Evolutionary conservation across 2,329 filamentous ascomycete species (phyloP), one percentile per base, ranked within the genome.

Genomic region (Cladosporium phlei): DNA sequence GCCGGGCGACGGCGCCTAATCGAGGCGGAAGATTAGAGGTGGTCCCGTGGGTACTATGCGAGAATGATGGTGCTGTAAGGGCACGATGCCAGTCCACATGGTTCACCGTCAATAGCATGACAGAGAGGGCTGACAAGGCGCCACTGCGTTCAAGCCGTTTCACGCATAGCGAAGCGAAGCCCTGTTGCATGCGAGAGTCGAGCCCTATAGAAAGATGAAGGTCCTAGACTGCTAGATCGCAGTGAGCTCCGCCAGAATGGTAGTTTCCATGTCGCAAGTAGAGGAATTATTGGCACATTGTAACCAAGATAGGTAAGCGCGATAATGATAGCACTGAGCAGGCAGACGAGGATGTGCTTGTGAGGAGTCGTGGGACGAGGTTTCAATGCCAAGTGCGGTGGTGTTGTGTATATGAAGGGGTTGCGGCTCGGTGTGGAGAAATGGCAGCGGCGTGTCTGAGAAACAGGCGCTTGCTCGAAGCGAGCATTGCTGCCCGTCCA

Each of bases 81-180:
- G 37, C 16, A n/a, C 28, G 30, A 45, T 45, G 40, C 35, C 40
- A 45, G 30, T 20, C 40, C 40, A 45, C 40, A 45, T 35, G 40
- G 40, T 20, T 17, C 16, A 22, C 10, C 16, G 30, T 34, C 32
- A n/a, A 32, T 28, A 21, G 10, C 32, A 45, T 14, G 30, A 32
- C 20, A 22, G 32, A 34, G 21, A 14, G 12, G 24, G 5, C 14
- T 45, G 40, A 32, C 14, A 34, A 17, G 17, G 20, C 30, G 30
- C 40, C 29, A 45, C 30, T 27, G 32, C 16, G 22, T 34, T 27
- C 40, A 27, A 25, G 22, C 29, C 32, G 40, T 45, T 45, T 45
- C 40, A 45, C 16, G 21, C 30, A 27, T 17, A 17, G 19, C 22
- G 22, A 45, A 45, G 40, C 40, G 40, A 45, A 30, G 28, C 28